Evolutionary conservation across 192 early-diverging fungal genomes (phyloP), one percentile per base, ranked within the genome.

Genomic region (Coemansia sp.): DNA sequence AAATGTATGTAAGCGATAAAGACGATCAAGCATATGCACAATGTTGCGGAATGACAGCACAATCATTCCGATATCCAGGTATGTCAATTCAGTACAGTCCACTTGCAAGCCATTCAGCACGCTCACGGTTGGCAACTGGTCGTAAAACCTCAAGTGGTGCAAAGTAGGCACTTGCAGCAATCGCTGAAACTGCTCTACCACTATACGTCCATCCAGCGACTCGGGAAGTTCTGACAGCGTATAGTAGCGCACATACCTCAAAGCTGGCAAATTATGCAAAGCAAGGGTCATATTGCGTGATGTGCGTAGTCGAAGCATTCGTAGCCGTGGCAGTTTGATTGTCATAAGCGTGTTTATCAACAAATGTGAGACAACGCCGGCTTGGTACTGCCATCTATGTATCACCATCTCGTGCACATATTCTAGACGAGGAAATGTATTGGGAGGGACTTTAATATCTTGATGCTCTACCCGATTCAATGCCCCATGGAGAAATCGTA

Each of bases 21-120:
- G 50, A 3, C 12, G 7, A 0, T 21, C 10, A 0, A 71, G 44
- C 15, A 71, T 37, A 3, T 40, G 12, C 9, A 48, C 45, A 10
- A 47, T 31, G 16, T n/a, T 52, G 7, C n/a, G 14, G 15, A 57
- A 51, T 6, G 69, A 61, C 2, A 65, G 5, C 18, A 55, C 47
- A 1, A 57, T 57, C 49, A 65, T 33, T 1, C 62, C 62, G 3
- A 71, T 8, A 37, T 65, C 58, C 53, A 71, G 26, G n/a, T 40
- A 53, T 37, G 30, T 14, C 0, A 71, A 19, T 10, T 42, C 3
- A 19, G 26, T 12, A 19, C 69, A 65, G 11, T 10, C 5, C 4
- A 65, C 39, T 3, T 45, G 16, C 3, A 55, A 28, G 0, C 10
- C 5, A 16, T 11, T 1, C 19, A 28, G 12, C 23, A 11, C 14